Conservation (phyloP, 1,139 yeast species). For the Diutina pseudorugosa region DNA sequence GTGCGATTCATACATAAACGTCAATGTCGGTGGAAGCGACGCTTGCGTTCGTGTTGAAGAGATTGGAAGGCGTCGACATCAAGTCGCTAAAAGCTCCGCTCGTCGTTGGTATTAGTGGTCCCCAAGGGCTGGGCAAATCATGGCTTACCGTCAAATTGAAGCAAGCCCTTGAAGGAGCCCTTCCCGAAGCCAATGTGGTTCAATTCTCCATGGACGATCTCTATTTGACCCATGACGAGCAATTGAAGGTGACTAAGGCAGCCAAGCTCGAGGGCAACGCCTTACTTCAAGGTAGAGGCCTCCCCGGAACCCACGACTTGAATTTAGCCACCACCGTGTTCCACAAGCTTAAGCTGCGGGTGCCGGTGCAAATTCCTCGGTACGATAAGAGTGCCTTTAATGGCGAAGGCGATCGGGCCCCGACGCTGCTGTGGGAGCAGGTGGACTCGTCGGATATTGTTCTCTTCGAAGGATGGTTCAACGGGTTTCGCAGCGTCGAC, state of each 20-base stretch:
- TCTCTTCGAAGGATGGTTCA: constrained; percentile 90
- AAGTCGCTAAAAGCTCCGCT: constrained; percentile 26
- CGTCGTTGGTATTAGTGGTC: constrained; percentile 68
- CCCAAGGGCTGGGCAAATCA: constrained; percentile 91
- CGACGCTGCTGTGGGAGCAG: constrained; percentile 22
- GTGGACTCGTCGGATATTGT: constrained; percentile 39
- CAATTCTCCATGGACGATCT: constrained; percentile 79
- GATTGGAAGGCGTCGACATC: not conserved
- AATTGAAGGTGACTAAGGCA: constrained; percentile 14
- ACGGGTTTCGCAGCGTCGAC: constrained; percentile 49
- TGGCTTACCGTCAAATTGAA: constrained; percentile 42
- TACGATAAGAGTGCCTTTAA: constrained; percentile 67
- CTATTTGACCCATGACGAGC: constrained; percentile 57
- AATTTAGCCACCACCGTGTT: constrained; percentile 20
- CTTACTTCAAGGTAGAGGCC: constrained; percentile 67
- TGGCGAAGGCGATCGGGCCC: constrained; percentile 73
- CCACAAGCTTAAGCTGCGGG: constrained; percentile 8
- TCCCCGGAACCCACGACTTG: constrained; percentile 91
- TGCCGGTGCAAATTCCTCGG: constrained; percentile 38
- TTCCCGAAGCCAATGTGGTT: constrained; percentile 31
- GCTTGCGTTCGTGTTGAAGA: not conserved
- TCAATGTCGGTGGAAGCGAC: not conserved
- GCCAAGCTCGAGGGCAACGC: constrained; percentile 26
- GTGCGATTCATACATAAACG: not conserved
- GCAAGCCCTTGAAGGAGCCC: constrained; percentile 18